Percentiles rank a stretch among this genome's conserved stretches.
These are phyloP conservation scores for Microascus cirrosus DNA, from an alignment of 2,329 filamentous ascomycete species.

Conservation along the genomic window DNA sequence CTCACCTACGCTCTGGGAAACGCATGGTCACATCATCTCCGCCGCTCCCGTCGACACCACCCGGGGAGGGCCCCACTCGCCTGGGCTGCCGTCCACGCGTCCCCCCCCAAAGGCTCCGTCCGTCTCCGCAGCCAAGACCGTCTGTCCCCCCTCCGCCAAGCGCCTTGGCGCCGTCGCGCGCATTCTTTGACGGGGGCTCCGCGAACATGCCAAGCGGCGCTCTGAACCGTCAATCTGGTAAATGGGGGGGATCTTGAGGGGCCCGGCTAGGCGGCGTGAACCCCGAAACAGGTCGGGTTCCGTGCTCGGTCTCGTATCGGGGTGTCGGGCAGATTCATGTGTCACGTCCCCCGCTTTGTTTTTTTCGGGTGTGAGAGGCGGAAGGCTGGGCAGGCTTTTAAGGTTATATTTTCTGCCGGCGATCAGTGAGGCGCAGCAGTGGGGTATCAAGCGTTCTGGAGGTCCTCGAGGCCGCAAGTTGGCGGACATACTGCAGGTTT, in stretches of 20 bases:
- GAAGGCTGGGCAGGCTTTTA: not conserved
- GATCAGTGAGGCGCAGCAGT: not conserved
- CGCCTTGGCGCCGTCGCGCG: not conserved
- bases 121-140: constrained; percentile 1
- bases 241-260: not conserved
- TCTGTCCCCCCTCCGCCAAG: not conserved
- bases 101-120: not conserved
- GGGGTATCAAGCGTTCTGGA: not conserved
- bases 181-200: not conserved
- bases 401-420: not conserved
- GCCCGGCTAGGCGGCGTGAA: not conserved
- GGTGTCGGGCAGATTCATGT: not conserved
- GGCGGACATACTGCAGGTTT: not conserved
- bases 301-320: not conserved
- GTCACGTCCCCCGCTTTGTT: not conserved
- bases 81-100: not conserved
- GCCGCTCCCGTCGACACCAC: not conserved
- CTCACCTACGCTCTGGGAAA: not conserved
- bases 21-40: not conserved
- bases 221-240: not conserved
- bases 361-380: too few species aligned
- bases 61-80: not conserved
- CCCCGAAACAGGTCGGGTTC: not conserved
- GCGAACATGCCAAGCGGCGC: not conserved
- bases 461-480: not conserved